Conservation (phyloP, 805 yeast genomes). For the Candida caryicola region DNA sequence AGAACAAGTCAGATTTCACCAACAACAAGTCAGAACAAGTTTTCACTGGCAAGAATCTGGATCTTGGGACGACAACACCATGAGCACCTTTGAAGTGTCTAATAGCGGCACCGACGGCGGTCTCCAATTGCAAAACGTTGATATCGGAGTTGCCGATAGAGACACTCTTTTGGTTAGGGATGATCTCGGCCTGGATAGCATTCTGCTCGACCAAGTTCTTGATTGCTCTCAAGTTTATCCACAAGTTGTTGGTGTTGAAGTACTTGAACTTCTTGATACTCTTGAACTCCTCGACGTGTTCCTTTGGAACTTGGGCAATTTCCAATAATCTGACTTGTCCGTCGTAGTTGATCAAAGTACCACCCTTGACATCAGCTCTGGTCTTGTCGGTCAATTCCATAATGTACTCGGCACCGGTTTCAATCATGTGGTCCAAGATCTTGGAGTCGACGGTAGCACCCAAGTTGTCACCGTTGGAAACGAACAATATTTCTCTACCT, state of each 20-base stretch:
- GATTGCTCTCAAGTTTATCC: slow-evolving; percentile 94
- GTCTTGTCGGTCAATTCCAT: slow-evolving; percentile 99
- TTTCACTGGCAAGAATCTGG: slow-evolving; percentile 96
- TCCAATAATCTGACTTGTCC: slow-evolving; percentile 93
- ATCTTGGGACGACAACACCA: slow-evolving; percentile 97
- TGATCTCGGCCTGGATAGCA: slow-evolving; percentile 85
- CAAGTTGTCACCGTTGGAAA: slow-evolving; percentile 96
- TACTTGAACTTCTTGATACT: slow-evolving; percentile 96
- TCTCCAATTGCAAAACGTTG: slow-evolving; percentile 91
- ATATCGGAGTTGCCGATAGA: slow-evolving; percentile 73
- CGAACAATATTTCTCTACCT: slow-evolving; percentile 93
- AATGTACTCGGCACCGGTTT: slow-evolving; percentile 86
- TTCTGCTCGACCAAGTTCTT: slow-evolving; percentile 85
- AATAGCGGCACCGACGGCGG: slow-evolving; percentile 99
- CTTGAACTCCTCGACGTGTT: slow-evolving; percentile 96
- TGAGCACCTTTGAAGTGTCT: slow-evolving; percentile 93
- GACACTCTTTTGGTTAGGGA: slow-evolving; percentile 89
- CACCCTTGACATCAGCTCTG: slow-evolving; percentile 99
- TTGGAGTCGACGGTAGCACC: slow-evolving; percentile 96
- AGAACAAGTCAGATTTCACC: slow-evolving; percentile 93
- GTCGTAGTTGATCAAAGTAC: slow-evolving; percentile 93
- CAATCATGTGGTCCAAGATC: slow-evolving; percentile 89
- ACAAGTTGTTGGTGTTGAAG: slow-evolving; percentile 96
- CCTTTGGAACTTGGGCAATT: slow-evolving; percentile 98
- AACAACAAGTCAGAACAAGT: slow-evolving; percentile 92